Evolutionary conservation across 192 early-diverging fungal species (phyloP), one percentile per base, ranked within the genome.

Genomic region (Coemansia sp.): DNA sequence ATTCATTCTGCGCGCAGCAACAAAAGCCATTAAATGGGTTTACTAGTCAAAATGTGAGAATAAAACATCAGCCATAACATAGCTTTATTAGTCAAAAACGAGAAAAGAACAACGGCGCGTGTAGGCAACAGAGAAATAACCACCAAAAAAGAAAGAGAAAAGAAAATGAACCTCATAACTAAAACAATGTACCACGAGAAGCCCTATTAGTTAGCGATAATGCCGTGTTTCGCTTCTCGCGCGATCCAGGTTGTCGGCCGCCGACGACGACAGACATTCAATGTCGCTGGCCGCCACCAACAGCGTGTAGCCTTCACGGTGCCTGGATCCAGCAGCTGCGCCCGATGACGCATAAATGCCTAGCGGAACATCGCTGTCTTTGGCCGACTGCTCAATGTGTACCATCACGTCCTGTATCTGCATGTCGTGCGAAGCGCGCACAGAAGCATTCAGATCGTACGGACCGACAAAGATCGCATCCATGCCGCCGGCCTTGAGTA

Each of bases 281-380:
- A 76, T 66, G 35, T 82, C 79, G 52, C 59, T 70, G 19, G 75
- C 79, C 39, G 79, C 79, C n/a, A 82, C 79, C 17, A 82, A 55
- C 51, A 82, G 11, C 4, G 70, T 73, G 47, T 76, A 82, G 3
- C 79, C 74, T 19, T 68, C 66, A 19, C 69, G 62, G 50, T 59
- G 12, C 49, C 61, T 72, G 24, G 49, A 23, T 51, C 65, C 64
- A 19, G 75, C 79, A 5, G 63, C 60, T 12, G 54, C 57, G 4
- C 79, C 79, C 19, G 70, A 65, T 7, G 79, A 62, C 8, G 74
- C 67, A 43, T 82, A 76, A 15, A 82, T 82, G 11, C 79, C 79
- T 10, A 73, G 41, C 14, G 79, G 79, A 15, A 82, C n/a, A 29
- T 82, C 65, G 53, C 51, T 43, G 14, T 69, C 73, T 29, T 56